These are phyloP conservation scores for Zygoascus ofunaensis DNA, from an alignment of 805 yeast species.

Conservation along the genomic window DNA sequence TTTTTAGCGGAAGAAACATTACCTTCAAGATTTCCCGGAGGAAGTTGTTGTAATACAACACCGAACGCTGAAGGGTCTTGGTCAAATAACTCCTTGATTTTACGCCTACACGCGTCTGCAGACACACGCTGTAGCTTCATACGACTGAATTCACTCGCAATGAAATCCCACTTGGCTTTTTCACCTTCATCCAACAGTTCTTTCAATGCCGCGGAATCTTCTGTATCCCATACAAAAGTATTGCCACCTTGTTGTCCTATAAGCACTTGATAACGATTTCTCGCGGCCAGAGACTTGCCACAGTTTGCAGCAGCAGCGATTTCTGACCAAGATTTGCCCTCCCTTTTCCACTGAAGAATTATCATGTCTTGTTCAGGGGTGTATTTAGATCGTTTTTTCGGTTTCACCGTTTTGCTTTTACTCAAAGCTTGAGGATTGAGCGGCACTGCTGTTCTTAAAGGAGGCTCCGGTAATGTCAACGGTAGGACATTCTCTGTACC, in stretches of 20 bases:
- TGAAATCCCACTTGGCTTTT: conserved; percentile 55
- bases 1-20: no score
- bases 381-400: conserved; percentile 59
- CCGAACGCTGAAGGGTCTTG: conserved; percentile 50
- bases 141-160: conserved; percentile 54
- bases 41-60: conserved; percentile 28
- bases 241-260: conserved; percentile 81
- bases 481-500: conserved; percentile 11
- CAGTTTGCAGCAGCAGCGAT: conserved; percentile 58
- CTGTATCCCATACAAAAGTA: conserved; percentile 50
- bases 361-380: conserved; percentile 57
- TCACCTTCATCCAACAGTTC: conserved; percentile 59
- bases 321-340: conserved; percentile 64
- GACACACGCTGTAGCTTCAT: conserved; percentile 41
- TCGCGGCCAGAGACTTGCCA: conserved; percentile 60
- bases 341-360: conserved; percentile 50
- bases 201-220: conserved; percentile 45
- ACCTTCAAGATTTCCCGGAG: no score
- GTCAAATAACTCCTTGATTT: conserved; percentile 45
- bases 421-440: conserved; percentile 36
- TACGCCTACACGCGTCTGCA: conserved; percentile 45
- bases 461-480: conserved; percentile 39
- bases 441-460: conserved; percentile 34
- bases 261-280: conserved; percentile 69
- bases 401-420: conserved; percentile 39